Evolutionary conservation across 2,329 filamentous ascomycete species (phyloP), one percentile per base, ranked within the genome.

Genomic region (Stagonosporopsis vannaccii): DNA sequence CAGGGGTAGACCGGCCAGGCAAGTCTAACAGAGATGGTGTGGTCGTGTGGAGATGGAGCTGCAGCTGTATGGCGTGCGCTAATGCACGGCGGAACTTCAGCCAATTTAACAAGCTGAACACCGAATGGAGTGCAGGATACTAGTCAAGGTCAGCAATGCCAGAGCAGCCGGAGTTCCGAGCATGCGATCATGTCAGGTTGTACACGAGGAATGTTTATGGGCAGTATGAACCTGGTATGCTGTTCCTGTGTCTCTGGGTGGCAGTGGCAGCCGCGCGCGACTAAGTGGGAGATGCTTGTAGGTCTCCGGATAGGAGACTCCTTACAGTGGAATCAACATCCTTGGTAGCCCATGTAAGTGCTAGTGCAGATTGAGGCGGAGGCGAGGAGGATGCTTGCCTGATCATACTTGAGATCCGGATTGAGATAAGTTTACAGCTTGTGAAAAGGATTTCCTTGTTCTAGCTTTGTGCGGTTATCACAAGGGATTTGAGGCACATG

Each of bases 41-140:
- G 51, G 62, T 63, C 56, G 56, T 59, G 61, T 66, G 62, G 58
- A 67, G 61, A 63, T 61, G 59, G 60, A 48, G 61, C 58, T 59
- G 66, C 63, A 65, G 64, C 60, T 59, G 51, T 56, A 60, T 65
- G 63, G 66, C 64, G 62, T 67, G 66, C 67, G 65, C 70, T 71
- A 69, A 66, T 71, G 69, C 67, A 70, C 52, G 51, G 59, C 56
- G 63, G 61, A 63, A 54, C 55, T 67, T 64, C 57, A 67, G 65
- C 61, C 53, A 65, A 68, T 60, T 69, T 67, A 57, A 60, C 56
- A 62, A 56, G 56, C 61, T 60, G 55, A 43, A 52, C 54, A 59
- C 61, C 58, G 60, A 58, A 62, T 62, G 37, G 39, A 56, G 36
- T 25, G 42, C 42, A 20, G 28, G 20, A 43, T 47, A 19, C 28